Evolutionary conservation across 2,329 filamentous ascomycete species (phyloP).

Genomic region (Calonectria leucothoes): DNA sequence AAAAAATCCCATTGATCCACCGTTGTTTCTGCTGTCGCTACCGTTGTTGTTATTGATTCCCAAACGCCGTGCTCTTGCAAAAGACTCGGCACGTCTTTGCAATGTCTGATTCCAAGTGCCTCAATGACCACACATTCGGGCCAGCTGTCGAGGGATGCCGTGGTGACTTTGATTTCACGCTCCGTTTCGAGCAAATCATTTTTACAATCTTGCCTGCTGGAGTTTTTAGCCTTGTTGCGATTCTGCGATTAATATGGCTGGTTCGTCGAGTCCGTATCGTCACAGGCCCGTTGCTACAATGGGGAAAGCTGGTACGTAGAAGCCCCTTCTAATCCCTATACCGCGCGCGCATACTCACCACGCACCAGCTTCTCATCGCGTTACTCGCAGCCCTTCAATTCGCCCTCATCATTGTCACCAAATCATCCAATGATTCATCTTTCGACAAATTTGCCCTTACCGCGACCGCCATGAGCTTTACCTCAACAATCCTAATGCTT

Average conservation of each 20-base stretch:
- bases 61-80: constrained; percentile 5
- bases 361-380: not conserved
- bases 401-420: not conserved
- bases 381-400: not conserved
- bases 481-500: not conserved
- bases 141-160: constrained; percentile 56
- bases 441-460: not conserved
- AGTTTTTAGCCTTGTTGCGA: constrained; percentile 41
- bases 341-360: not conserved
- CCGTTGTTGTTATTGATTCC: not conserved
- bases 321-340: not conserved
- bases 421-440: not conserved
- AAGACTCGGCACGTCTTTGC: not conserved
- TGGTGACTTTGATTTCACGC: constrained; percentile 59
- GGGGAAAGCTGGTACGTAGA: not conserved
- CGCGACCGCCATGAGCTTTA: not conserved
- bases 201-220: constrained; percentile 52
- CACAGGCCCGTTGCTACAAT: not conserved
- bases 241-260: constrained; percentile 5
- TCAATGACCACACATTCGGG: constrained; percentile 51
- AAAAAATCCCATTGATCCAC: constrained; percentile 1
- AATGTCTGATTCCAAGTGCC: constrained; percentile 32
- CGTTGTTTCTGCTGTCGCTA: not conserved
- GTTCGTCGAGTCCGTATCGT: not conserved
- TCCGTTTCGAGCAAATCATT: constrained; percentile 57